Percentiles rank a stretch among this genome's conserved stretches.
These are phyloP conservation scores for Phragmites australis DNA, from an alignment of 176 grass and related monocot genomes.

Conservation along the genomic window DNA sequence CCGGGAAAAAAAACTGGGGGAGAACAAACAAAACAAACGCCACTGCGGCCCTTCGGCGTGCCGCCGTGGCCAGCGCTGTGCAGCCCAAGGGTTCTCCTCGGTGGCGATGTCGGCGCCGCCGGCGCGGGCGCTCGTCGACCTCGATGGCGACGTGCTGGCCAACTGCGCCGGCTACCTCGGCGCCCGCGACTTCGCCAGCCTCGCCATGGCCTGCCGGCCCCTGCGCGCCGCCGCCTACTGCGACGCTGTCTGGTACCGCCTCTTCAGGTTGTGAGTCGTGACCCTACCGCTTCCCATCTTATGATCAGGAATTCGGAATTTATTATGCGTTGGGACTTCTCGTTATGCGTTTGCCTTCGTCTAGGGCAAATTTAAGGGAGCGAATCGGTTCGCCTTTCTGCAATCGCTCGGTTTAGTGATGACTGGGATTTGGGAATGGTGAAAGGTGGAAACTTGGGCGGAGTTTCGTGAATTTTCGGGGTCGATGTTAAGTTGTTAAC, in stretches of 20 bases:
- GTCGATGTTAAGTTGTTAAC: not conserved
- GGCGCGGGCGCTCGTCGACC: slow-evolving; percentile 53
- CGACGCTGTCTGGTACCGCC: slow-evolving; percentile 73
- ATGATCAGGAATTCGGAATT: not conserved
- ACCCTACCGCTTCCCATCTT: not conserved
- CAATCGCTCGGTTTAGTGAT: not conserved
- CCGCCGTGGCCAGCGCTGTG: not conserved
- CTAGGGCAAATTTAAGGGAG: not conserved
- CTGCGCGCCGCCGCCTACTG: slow-evolving; percentile 59
- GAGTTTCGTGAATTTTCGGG: not conserved
- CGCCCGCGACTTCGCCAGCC: slow-evolving; percentile 60
- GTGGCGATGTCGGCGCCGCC: slow-evolving; percentile 31
- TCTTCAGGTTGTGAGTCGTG: slow-evolving; percentile 65
- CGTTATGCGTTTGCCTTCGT: not conserved
- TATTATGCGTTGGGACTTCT: not conserved
- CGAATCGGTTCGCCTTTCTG: not conserved
- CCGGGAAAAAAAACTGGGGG: too few relatives aligned
- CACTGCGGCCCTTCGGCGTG: not conserved
- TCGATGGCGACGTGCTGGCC: slow-evolving; percentile 69
- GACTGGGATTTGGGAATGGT: not conserved
- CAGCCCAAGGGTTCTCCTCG: slow-evolving; percentile 11
- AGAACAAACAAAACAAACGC: not conserved
- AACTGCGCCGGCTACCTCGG: slow-evolving; percentile 58
- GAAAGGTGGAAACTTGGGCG: not conserved
- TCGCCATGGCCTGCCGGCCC: slow-evolving; percentile 66